phyloP scores from a whole-genome alignment of 176 grass and related monocot genomes.

The Oryza australiensis region DNA sequence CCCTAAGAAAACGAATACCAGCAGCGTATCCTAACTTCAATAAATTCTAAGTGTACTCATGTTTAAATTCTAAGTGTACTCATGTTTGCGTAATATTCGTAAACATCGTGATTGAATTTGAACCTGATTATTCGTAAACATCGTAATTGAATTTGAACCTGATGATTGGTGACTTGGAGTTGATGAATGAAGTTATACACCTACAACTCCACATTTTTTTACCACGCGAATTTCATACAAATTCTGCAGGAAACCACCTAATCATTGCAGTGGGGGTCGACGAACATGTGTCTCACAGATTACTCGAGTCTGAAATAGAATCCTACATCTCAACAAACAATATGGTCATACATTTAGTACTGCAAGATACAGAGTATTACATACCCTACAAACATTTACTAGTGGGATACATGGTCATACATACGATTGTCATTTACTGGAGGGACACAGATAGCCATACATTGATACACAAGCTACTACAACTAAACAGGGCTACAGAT shows the following conservation, averaged over 20 bases:
- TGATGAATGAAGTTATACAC: too few relatives aligned
- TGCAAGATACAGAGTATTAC: conserved; percentile 2
- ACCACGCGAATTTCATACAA: too few relatives aligned
- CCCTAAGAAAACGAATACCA: too few relatives aligned
- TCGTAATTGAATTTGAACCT: too few relatives aligned
- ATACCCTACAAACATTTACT: background rate
- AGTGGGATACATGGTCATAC: conserved; percentile 4
- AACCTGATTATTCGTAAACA: too few relatives aligned
- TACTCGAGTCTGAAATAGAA: background rate
- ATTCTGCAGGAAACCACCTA: background rate
- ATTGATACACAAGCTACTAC: conserved; percentile 12
- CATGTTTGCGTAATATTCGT: too few relatives aligned
- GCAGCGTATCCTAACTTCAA: too few relatives aligned
- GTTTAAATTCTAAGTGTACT: too few relatives aligned
- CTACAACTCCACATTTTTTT: too few relatives aligned
- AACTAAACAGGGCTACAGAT: conserved; percentile 6
- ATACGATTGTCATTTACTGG: background rate
- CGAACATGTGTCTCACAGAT: background rate
- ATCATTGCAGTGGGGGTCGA: background rate
- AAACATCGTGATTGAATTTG: too few relatives aligned
- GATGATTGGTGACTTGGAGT: too few relatives aligned
- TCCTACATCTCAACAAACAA: conserved; percentile 11
- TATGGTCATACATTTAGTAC: background rate
- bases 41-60: too few relatives aligned
- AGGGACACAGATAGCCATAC: background rate